Conservation (phyloP, 2,329 filamentous ascomycete species). For the Drechslerella coelobrocha region DNA sequence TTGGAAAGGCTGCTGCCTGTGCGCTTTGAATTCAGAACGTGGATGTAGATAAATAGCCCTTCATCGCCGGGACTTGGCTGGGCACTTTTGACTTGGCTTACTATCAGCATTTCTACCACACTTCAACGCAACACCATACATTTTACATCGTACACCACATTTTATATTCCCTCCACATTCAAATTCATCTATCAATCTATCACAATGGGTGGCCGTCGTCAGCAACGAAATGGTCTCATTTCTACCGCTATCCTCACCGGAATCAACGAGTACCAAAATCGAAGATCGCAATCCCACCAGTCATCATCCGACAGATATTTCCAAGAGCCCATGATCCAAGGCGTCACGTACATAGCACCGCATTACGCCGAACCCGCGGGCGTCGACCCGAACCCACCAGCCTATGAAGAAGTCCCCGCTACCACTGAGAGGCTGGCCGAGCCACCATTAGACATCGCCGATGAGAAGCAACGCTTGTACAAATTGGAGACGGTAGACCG, state of each 20-base stretch:
- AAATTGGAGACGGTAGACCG: slow-evolving; percentile 19
- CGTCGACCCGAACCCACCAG: slow-evolving; percentile 33
- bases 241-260: slow-evolving; percentile 20
- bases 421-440: not conserved
- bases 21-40: too few species aligned
- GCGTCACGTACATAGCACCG: slow-evolving; percentile 31
- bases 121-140: too few species aligned
- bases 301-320: slow-evolving; percentile 8
- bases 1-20: too few species aligned
- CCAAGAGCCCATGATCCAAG: slow-evolving; percentile 40
- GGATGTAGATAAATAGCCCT: too few species aligned
- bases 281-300: not conserved
- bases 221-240: slow-evolving; percentile 18
- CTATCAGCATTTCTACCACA: too few species aligned
- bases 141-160: too few species aligned
- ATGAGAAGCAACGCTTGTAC: slow-evolving; percentile 27
- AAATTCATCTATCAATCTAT: too few species aligned
- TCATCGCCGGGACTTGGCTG: too few species aligned
- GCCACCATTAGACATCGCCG: slow-evolving; percentile 4
- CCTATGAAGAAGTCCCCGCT: slow-evolving; percentile 31
- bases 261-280: slow-evolving; percentile 36
- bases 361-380: slow-evolving; percentile 15
- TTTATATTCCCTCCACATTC: too few species aligned
- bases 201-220: slow-evolving; percentile 15
- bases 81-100: too few species aligned